phyloP scores from a whole-genome alignment of 2,329 filamentous ascomycete genomes.

The Hymenoscyphus fraxineus region DNA sequence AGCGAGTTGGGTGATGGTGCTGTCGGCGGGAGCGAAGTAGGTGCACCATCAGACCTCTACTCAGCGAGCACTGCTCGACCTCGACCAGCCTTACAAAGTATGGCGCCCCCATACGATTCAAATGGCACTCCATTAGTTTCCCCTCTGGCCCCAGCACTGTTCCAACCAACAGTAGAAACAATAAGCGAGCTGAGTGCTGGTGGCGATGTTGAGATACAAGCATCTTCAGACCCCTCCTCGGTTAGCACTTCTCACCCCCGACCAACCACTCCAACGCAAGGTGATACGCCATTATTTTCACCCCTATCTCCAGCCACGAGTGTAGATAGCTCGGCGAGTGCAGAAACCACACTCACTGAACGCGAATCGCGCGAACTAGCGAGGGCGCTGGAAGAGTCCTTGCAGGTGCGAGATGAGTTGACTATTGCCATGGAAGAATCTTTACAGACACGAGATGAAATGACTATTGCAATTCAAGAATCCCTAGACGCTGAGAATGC shows the following conservation, averaged over 20 bases:
- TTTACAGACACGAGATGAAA: neutral
- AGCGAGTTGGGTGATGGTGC: neutral
- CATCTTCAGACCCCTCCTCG: too few species aligned
- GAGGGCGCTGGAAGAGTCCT: neutral
- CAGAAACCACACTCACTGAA: neutral
- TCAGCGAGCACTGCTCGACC: neutral
- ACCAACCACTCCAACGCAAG: too few species aligned
- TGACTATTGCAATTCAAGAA: neutral
- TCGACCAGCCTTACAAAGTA: neutral
- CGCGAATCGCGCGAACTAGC: neutral
- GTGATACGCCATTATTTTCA: too few species aligned
- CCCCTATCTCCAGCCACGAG: too few species aligned
- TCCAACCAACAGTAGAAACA: too few species aligned
- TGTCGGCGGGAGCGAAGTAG: neutral
- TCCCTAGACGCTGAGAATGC: neutral
- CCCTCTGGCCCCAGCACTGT: neutral
- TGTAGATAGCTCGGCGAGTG: neutral
- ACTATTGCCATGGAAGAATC: neutral
- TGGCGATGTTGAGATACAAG: too few species aligned
- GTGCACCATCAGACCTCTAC: neutral
- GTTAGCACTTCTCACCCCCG: too few species aligned
- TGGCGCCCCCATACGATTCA: neutral
- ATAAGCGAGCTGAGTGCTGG: too few species aligned
- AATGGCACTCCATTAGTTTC: neutral
- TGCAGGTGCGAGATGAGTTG: neutral